phyloP scores from a whole-genome alignment of 805 yeast genomes.

The Isabelozyma gotoi region DNA sequence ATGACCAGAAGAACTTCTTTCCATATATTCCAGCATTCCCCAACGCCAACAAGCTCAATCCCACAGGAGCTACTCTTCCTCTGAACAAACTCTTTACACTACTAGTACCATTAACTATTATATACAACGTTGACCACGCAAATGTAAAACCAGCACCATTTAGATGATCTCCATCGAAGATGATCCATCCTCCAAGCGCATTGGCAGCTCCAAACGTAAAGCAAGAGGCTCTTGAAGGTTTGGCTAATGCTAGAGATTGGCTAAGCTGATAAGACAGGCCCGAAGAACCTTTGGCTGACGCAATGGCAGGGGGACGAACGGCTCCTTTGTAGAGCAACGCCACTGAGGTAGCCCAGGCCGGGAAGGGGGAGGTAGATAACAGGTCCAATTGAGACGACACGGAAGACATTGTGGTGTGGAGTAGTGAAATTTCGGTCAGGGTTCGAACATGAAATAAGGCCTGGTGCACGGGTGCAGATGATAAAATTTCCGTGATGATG shows the following conservation, averaged over 20 bases:
- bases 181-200: slow-evolving; percentile 70
- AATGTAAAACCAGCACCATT: slow-evolving; percentile 79
- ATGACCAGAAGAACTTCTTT: slow-evolving; percentile 57
- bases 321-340: slow-evolving; percentile 14
- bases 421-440: too few species aligned
- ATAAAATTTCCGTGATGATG: neutral
- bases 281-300: slow-evolving; percentile 11
- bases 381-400: neutral
- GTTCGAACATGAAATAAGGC: neutral
- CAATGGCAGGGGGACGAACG: slow-evolving; percentile 11
- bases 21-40: slow-evolving; percentile 70
- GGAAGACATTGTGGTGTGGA: slow-evolving; percentile 3
- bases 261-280: slow-evolving; percentile 19
- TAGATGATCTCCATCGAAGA: slow-evolving; percentile 70
- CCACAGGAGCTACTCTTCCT: slow-evolving; percentile 63
- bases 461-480: too few species aligned
- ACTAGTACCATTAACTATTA: slow-evolving; percentile 67
- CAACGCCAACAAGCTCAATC: slow-evolving; percentile 56
- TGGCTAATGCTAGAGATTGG: slow-evolving; percentile 14
- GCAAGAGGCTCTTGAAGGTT: slow-evolving; percentile 44
- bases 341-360: slow-evolving; percentile 18
- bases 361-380: slow-evolving; percentile 16
- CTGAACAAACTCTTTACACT: slow-evolving; percentile 52
- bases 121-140: slow-evolving; percentile 80
- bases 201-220: slow-evolving; percentile 60